These are phyloP conservation scores for Pythium brachiatum DNA, from an alignment of 352 stramenopile genomes.

Conservation along the genomic window DNA sequence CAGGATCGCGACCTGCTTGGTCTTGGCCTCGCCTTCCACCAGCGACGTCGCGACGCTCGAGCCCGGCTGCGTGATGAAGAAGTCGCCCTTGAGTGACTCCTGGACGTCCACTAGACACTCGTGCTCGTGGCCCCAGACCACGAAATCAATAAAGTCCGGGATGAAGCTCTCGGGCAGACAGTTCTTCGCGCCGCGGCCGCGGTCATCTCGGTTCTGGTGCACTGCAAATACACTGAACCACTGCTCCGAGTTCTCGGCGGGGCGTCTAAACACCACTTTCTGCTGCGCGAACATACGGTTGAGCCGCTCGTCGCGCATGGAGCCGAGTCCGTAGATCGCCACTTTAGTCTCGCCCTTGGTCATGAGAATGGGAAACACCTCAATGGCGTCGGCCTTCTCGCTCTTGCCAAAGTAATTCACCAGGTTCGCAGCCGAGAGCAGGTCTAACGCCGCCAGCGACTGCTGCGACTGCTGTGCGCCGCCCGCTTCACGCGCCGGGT, in stretches of 20 bases:
- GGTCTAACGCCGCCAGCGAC: slow-evolving; percentile 94
- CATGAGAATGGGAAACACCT: slow-evolving; percentile 95
- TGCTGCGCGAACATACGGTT: slow-evolving; percentile 97
- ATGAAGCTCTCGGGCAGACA: slow-evolving; percentile 98
- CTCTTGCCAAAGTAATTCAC: slow-evolving; percentile 99
- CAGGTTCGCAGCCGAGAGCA: slow-evolving; percentile 94
- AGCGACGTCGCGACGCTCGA: slow-evolving; percentile 96
- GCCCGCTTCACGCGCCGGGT: slow-evolving; percentile 93
- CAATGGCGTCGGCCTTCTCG: slow-evolving; percentile 91
- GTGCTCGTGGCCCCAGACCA: slow-evolving; percentile 98
- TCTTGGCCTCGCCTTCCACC: slow-evolving; percentile 79
- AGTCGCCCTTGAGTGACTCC: slow-evolving; percentile 94
- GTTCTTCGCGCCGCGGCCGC: slow-evolving; percentile 92
- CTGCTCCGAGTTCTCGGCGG: slow-evolving; percentile 58
- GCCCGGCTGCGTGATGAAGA: slow-evolving; percentile 96
- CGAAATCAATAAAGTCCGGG: slow-evolving; percentile 98
- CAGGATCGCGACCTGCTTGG: slow-evolving; percentile 87
- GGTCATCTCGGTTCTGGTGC: slow-evolving; percentile 98
- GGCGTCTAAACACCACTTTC: slow-evolving; percentile 93
- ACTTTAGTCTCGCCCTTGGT: slow-evolving; percentile 94
- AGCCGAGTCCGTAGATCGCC: slow-evolving; percentile 97
- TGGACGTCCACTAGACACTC: slow-evolving; percentile 94
- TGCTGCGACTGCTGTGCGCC: slow-evolving; percentile 36
- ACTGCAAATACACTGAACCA: slow-evolving; percentile 99
- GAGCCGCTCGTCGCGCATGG: slow-evolving; percentile 98